These are phyloP conservation scores for Trapa bicornis DNA, from an alignment of 345 rosid genomes.

Conservation along the genomic window DNA sequence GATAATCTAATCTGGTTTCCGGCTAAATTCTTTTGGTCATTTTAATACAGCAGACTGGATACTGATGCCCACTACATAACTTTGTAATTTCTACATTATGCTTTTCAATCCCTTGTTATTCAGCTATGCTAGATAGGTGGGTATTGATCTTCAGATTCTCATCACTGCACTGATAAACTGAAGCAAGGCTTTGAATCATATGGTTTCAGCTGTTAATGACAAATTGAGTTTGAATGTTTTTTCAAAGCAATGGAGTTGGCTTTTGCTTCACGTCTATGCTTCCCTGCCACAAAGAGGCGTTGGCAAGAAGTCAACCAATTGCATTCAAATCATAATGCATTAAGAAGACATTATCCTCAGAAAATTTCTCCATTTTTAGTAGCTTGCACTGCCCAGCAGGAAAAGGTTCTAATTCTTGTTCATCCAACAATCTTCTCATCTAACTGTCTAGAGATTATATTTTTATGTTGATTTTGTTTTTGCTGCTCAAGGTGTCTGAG, in stretches of 20 bases:
- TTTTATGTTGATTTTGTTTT: background rate
- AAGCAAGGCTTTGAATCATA: background rate
- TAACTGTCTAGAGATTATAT: background rate
- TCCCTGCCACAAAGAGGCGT: slow-evolving; percentile 17
- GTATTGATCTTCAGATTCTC: background rate
- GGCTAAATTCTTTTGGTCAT: background rate
- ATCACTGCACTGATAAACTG: background rate
- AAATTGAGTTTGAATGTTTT: background rate
- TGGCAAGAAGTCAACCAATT: slow-evolving; percentile 17
- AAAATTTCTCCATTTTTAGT: slow-evolving; percentile 20
- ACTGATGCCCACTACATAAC: background rate
- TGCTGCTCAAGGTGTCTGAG: slow-evolving; percentile 35
- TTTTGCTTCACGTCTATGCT: slow-evolving; percentile 23
- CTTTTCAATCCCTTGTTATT: background rate
- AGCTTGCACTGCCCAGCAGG: slow-evolving; percentile 7
- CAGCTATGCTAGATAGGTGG: background rate
- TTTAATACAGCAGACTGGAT: background rate
- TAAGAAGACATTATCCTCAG: slow-evolving; percentile 12
- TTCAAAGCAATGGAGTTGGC: slow-evolving; percentile 24
- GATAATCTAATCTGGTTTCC: background rate
- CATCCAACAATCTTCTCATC: background rate
- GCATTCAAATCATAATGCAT: slow-evolving; percentile 9
- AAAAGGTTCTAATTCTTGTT: slow-evolving; percentile 9
- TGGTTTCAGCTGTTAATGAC: background rate
- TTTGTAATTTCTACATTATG: too few species aligned